Conservation (phyloP, 2,329 filamentous ascomycete species). For the Trichoderma asperellum region DNA sequence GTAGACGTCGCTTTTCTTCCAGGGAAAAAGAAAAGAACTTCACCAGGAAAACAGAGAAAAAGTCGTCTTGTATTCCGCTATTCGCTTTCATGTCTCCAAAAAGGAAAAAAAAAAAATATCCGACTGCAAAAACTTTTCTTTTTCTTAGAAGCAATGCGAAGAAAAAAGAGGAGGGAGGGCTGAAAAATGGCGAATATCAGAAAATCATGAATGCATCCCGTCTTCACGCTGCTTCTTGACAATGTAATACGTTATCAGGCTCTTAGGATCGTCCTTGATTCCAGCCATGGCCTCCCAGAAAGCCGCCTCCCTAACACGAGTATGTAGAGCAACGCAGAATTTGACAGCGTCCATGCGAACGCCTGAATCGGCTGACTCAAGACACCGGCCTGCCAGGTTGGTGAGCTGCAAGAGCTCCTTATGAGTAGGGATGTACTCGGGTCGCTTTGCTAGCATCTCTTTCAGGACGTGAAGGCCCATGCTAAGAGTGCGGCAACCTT, state of each 20-base stretch:
- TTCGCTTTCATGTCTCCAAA: neutral
- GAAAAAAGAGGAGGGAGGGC: neutral
- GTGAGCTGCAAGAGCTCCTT: slow-evolving; percentile 57
- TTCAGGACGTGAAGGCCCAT: slow-evolving; percentile 68
- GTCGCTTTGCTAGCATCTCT: slow-evolving; percentile 58
- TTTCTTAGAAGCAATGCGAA: neutral
- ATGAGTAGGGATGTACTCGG: slow-evolving; percentile 54
- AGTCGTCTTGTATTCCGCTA: neutral
- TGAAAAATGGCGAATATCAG: neutral
- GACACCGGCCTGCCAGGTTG: slow-evolving; percentile 57
- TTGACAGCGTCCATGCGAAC: slow-evolving; percentile 78
- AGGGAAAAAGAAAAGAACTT: neutral
- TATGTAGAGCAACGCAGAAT: slow-evolving; percentile 74
- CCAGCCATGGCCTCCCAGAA: slow-evolving; percentile 72
- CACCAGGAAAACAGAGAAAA: neutral
- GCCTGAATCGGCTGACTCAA: slow-evolving; percentile 64
- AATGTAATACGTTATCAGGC: slow-evolving; percentile 79
- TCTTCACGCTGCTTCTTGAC: slow-evolving; percentile 68
- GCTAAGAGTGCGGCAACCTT: slow-evolving; percentile 58
- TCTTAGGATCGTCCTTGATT: slow-evolving; percentile 73
- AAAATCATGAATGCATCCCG: slow-evolving; percentile 28
- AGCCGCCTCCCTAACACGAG: slow-evolving; percentile 58
- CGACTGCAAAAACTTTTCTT: neutral
- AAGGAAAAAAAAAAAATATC: neutral
- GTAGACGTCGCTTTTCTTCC: neutral